Percentiles rank a stretch among this genome's conserved stretches.
phyloP scores from a whole-genome alignment of 768 basidiomycete genomes.

The Tylopilus subfusipes region DNA sequence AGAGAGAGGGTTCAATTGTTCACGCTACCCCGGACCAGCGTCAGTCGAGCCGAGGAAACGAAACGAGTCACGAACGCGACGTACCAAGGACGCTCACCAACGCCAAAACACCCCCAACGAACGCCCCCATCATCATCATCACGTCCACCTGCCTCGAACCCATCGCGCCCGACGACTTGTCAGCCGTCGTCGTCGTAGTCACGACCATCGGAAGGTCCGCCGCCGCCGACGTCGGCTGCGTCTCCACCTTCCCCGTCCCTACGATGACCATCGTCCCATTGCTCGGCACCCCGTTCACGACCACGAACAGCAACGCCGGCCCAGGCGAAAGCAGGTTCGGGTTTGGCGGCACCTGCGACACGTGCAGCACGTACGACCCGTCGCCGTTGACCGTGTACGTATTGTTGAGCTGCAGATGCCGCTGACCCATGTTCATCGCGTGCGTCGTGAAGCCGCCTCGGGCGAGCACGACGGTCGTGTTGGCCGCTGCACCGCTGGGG shows the following conservation, averaged over 20 bases:
- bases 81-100: neutral
- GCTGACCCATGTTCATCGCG: slow-evolving; percentile 86
- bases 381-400: slow-evolving; percentile 81
- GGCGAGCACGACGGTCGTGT: slow-evolving; percentile 70
- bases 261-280: slow-evolving; percentile 74
- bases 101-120: neutral
- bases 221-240: slow-evolving; percentile 51
- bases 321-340: slow-evolving; percentile 87
- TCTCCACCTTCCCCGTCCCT: slow-evolving; percentile 74
- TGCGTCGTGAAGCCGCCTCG: slow-evolving; percentile 87
- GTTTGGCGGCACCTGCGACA: slow-evolving; percentile 80
- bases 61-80: neutral
- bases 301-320: slow-evolving; percentile 79
- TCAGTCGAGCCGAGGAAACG: neutral
- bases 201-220: slow-evolving; percentile 40
- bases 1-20: neutral
- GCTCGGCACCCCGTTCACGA: slow-evolving; percentile 79
- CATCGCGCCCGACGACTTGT: neutral
- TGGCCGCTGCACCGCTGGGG: slow-evolving; percentile 67
- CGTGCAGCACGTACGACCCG: slow-evolving; percentile 74
- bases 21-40: neutral
- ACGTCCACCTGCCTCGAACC: neutral
- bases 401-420: slow-evolving; percentile 76
- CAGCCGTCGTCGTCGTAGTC: slow-evolving; percentile 23
- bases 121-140: neutral